Base-by-base conservation (phyloP, 768 basidiomycete species). In the Cubamyces sp. region DNA sequence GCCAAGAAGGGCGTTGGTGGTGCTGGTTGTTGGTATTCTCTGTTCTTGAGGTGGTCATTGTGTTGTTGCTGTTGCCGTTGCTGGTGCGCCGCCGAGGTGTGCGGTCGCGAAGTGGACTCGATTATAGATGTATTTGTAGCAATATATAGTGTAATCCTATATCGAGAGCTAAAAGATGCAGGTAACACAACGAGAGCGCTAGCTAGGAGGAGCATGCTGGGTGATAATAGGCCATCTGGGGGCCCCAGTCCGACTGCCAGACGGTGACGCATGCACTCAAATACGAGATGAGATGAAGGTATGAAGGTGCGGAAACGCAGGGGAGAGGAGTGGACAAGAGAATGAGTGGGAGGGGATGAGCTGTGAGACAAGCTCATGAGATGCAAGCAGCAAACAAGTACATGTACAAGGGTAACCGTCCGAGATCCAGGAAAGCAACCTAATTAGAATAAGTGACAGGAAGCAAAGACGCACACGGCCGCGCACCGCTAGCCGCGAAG, bases 131-230 rank as follows among this genome's bases (percentile, higher is more conserved):
- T 69, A 68, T 60, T 65, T 70, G 69, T 70, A 72, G 54, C 64
- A 64, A 64, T 68, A 63, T 62, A 65, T 69, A 66, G 65, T 69
- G 69, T 70, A 70, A 65, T 66, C 67, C 59, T 69, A 68, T 52
- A 61, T 66, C 55, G 51, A 59, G 59, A 40, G 54, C 57, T 43
- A 49, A 39, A n/a, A 41, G 11, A 25, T 46, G 49, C 30, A 45
- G 30, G 15, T 37, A 34, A n/a, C 40, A 50, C 19, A 37, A 5
- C 23, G 39, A 26, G 45, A 46, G 28, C 37, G 53, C 39, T n/a
- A 42, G 55, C n/a, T n/a, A n/a, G n/a, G n/a, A n/a, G 28, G 34
- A 34, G 34, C 11, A 34, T 6, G 34, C 34, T 30, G 28, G 28
- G 8, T 30, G 28, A 30, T 30, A 30, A 30, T 30, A 30, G 28